phyloP scores from a whole-genome alignment of 2,329 filamentous ascomycete species.

The Colletotrichum cereale region DNA sequence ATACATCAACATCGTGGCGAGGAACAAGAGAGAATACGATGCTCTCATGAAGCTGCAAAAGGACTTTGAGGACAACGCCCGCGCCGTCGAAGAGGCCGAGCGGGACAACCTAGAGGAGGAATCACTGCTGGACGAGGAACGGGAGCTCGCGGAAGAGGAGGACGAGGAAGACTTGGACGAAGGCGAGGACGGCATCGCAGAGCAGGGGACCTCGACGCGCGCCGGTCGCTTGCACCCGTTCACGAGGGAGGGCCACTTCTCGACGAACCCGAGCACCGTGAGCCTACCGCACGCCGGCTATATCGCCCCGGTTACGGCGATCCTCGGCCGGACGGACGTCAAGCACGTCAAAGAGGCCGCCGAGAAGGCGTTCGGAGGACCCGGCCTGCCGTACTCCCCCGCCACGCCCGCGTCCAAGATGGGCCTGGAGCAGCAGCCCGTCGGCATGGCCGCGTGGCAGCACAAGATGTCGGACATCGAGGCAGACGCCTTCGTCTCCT shows the following conservation, averaged over 20 bases:
- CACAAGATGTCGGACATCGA: conserved; percentile 80
- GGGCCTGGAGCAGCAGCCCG: conserved; percentile 71
- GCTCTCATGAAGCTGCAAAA: conserved; percentile 67
- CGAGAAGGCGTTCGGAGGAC: conserved; percentile 81
- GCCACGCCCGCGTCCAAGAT: conserved; percentile 72
- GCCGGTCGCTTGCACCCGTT: conserved; percentile 77
- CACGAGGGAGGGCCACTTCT: conserved; percentile 80
- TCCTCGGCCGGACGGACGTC: conserved; percentile 76
- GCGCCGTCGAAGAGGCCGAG: conserved; percentile 48
- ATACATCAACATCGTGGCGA: conserved; percentile 63
- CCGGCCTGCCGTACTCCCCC: conserved; percentile 80
- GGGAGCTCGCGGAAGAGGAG: conserved; percentile 44
- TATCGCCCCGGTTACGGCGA: conserved; percentile 74
- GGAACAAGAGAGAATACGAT: conserved; percentile 66
- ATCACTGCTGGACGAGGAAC: conserved; percentile 53
- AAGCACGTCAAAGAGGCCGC: conserved; percentile 82
- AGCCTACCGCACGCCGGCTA: conserved; percentile 79
- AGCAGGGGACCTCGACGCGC: conserved; percentile 35
- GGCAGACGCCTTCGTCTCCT: conserved; percentile 78
- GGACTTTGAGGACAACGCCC: conserved; percentile 63
- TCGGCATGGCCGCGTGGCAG: conserved; percentile 74
- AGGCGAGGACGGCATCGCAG: conserved; percentile 36
- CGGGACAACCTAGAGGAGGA: conserved; percentile 52
- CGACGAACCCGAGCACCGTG: conserved; percentile 79
- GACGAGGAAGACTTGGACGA: conserved; percentile 54